Evolutionary conservation across 1,139 yeast species (phyloP).

Genomic region (Zygoascus hellenicus): DNA sequence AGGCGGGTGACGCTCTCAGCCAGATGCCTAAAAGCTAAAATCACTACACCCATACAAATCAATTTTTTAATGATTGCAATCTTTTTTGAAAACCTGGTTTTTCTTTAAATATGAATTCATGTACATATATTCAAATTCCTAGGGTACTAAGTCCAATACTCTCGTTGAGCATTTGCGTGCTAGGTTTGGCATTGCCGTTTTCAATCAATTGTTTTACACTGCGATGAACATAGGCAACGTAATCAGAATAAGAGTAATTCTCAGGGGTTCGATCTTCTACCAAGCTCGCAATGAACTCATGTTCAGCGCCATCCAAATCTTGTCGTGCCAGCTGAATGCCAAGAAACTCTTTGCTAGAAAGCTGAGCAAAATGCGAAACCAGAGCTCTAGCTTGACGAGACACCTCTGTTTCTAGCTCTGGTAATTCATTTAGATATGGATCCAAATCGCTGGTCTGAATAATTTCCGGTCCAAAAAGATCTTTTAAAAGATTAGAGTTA

Average conservation of each 20-base stretch:
- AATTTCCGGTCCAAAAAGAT: constrained; percentile 61
- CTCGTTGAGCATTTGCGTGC: constrained; percentile 18
- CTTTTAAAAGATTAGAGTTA: constrained; percentile 60
- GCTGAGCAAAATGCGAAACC: constrained; percentile 45
- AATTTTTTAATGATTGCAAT: too few species aligned
- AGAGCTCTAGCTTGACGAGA: constrained; percentile 64
- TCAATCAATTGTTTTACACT: constrained; percentile 30
- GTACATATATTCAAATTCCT: too few species aligned
- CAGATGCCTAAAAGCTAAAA: too few species aligned
- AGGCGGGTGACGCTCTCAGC: too few species aligned
- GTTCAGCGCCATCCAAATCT: constrained; percentile 57
- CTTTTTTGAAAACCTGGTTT: too few species aligned
- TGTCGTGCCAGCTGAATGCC: constrained; percentile 61
- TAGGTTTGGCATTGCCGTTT: constrained; percentile 17
- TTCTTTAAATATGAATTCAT: too few species aligned
- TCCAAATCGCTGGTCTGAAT: constrained; percentile 38
- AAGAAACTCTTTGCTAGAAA: constrained; percentile 40
- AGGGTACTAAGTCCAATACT: constrained; percentile 13
- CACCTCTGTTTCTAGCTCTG: constrained; percentile 63
- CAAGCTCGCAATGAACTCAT: constrained; percentile 52
- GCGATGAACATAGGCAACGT: constrained; percentile 30
- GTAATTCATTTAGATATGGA: constrained; percentile 53
- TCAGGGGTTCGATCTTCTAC: constrained; percentile 64
- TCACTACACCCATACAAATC: too few species aligned
- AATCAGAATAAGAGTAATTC: constrained; percentile 29